phyloP scores from a whole-genome alignment of 768 basidiomycete genomes.

The Tricholoma bakamatsutake region DNA sequence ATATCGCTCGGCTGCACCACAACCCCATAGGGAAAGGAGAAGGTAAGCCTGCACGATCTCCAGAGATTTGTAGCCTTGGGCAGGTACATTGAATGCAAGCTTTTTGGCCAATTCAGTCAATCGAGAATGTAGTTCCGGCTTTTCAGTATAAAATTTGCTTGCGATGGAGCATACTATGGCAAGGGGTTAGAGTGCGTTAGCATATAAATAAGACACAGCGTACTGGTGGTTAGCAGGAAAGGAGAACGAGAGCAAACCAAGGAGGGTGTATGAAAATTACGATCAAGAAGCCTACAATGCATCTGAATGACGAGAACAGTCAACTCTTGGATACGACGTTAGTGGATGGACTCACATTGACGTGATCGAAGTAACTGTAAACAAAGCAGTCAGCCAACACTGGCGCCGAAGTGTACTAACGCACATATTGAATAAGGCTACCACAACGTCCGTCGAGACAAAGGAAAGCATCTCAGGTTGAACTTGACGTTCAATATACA shows the following conservation, averaged over 20 bases:
- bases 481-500: conserved; percentile 84
- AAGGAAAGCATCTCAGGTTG: conserved; percentile 94
- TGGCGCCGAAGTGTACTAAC: conserved; percentile 19
- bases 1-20: conserved; percentile 92
- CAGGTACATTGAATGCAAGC: conserved; percentile 83
- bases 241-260: conserved; percentile 93
- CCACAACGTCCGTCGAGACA: conserved; percentile 82
- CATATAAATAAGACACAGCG: conserved; percentile 22
- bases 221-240: conserved; percentile 90
- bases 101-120: conserved; percentile 81
- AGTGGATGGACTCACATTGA: conserved; percentile 47
- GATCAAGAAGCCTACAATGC: conserved; percentile 78
- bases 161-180: conserved; percentile 87
- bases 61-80: conserved; percentile 84
- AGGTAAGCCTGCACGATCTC: conserved; percentile 96
- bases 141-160: conserved; percentile 79
- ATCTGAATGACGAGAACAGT: conserved; percentile 37
- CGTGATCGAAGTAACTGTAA: conserved; percentile 65
- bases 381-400: conserved; percentile 9
- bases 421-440: conserved; percentile 86
- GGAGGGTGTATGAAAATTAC: conserved; percentile 88
- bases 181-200: background rate
- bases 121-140: conserved; percentile 75
- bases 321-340: background rate
- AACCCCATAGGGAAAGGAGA: conserved; percentile 83